These are phyloP conservation scores for Agapanthus africanus DNA, from an alignment of 106 monocot species.

Conservation along the genomic window DNA sequence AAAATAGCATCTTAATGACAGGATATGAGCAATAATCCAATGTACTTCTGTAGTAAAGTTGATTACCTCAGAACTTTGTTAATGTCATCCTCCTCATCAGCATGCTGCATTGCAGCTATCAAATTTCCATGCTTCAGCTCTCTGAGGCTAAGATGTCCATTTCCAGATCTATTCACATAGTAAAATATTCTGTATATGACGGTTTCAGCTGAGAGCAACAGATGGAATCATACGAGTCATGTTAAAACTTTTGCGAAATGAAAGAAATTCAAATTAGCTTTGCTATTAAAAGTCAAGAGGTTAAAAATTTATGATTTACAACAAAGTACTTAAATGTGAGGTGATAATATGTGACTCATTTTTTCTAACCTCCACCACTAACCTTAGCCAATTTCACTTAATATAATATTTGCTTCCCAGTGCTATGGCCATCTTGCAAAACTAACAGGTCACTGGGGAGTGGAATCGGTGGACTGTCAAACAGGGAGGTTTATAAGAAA, in stretches of 20 bases:
- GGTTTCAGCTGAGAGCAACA: conserved; percentile 68
- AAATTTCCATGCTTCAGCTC: conserved; percentile 83
- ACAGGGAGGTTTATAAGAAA: neutral
- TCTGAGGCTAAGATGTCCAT: conserved; percentile 76
- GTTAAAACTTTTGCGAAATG: neutral
- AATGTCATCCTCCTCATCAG: conserved; percentile 93
- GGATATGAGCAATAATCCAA: neutral
- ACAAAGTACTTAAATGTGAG: neutral
- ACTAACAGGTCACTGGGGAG: neutral
- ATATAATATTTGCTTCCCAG: neutral
- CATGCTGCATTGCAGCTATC: conserved; percentile 79
- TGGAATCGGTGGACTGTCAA: neutral
- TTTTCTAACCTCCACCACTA: neutral
- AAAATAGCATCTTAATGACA: neutral
- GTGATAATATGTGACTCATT: neutral
- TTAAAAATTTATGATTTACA: too few species aligned
- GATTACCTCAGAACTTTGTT: conserved; percentile 79
- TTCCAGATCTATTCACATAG: conserved; percentile 78
- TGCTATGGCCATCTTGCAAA: neutral
- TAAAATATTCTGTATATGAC: conserved; percentile 97
- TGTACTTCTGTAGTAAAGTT: neutral
- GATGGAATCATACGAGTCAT: conserved; percentile 1
- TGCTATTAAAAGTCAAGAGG: neutral
- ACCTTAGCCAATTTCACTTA: neutral
- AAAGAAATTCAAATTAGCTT: conserved; percentile 3